phyloP scores from a whole-genome alignment of 148 eudicot genomes.

The Fallopia convolvulus region DNA sequence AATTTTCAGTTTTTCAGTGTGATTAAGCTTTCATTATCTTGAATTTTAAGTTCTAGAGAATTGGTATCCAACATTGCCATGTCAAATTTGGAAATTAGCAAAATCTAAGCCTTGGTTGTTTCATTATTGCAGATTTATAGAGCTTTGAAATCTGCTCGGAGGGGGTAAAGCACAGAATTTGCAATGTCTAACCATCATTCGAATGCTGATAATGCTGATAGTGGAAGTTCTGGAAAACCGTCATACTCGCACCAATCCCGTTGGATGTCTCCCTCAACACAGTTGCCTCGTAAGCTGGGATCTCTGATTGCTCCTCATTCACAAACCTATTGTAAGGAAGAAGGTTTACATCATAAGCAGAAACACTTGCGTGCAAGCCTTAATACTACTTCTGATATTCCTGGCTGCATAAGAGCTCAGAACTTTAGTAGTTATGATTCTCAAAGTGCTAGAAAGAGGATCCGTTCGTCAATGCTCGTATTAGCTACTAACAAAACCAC shows the following conservation, averaged over 20 bases:
- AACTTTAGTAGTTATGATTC: neutral
- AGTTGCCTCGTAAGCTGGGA: neutral
- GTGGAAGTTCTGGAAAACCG: neutral
- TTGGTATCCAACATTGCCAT: neutral
- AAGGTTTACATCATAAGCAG: neutral
- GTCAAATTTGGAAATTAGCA: neutral
- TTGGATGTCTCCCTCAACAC: neutral
- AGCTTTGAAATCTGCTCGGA: neutral
- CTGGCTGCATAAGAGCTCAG: neutral
- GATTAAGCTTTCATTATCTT: neutral
- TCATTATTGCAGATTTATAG: neutral
- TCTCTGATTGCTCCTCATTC: slow-evolving; percentile 2
- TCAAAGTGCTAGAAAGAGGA: neutral
- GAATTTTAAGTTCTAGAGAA: neutral
- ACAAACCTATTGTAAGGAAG: neutral
- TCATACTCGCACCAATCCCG: neutral
- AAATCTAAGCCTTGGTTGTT: neutral
- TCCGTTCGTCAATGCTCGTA: neutral
- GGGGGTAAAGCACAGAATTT: neutral
- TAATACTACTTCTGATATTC: neutral
- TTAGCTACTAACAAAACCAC: neutral
- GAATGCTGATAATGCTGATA: neutral
- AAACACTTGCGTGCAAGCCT: neutral
- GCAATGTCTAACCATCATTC: neutral
- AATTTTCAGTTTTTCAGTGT: neutral